Evolutionary conservation across 768 basidiomycete species (phyloP).

Genomic region (Lentinula sp.): DNA sequence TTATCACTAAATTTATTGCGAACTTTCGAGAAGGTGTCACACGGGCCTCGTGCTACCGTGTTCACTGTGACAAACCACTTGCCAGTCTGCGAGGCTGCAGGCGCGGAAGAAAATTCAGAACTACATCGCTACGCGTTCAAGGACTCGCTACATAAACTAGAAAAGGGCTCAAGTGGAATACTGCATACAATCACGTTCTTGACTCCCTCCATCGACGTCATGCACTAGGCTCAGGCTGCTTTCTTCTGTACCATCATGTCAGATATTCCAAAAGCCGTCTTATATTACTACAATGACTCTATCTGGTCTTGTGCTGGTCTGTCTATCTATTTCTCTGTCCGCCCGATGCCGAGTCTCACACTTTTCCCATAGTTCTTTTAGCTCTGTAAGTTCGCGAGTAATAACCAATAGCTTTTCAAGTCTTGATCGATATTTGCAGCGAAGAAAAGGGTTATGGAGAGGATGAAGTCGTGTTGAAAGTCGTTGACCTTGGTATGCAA

Average conservation of each 20-base stretch:
- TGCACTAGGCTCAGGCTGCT: background rate
- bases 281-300: constrained; percentile 54
- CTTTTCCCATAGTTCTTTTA: constrained; percentile 36
- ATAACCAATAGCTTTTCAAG: background rate
- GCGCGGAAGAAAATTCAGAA: too few relatives aligned
- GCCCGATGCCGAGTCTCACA: background rate
- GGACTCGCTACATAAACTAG: background rate
- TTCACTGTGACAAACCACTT: background rate
- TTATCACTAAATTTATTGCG: background rate
- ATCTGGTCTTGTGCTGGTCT: constrained; percentile 59
- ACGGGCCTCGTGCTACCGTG: background rate
- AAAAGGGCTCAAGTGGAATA: background rate
- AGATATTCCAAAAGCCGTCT: constrained; percentile 65
- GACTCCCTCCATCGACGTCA: background rate
- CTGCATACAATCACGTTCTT: too few relatives aligned
- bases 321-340: constrained; percentile 10
- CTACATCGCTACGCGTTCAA: background rate
- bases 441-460: constrained; percentile 80
- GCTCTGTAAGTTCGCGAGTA: constrained; percentile 39
- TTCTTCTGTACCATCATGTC: constrained; percentile 20
- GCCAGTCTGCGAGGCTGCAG: background rate
- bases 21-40: constrained; percentile 5
- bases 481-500: constrained; percentile 54
- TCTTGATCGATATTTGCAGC: constrained; percentile 18
- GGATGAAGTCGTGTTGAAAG: constrained; percentile 67